phyloP scores from a whole-genome alignment of 164 flowering plant species.

The Chloranthus sessilifolius region DNA sequence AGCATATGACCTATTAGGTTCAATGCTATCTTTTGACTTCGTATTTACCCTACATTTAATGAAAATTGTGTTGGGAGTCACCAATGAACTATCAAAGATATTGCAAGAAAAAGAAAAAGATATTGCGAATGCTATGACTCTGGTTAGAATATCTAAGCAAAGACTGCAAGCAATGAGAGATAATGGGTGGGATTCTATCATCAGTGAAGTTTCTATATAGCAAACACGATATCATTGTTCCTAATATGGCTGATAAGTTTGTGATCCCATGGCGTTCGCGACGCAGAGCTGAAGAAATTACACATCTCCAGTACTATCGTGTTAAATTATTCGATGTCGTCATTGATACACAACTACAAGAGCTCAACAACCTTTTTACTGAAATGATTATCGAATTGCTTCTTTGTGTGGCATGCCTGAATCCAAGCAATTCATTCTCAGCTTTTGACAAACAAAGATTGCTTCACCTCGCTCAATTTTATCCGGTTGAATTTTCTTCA shows the following conservation, averaged over 20 bases:
- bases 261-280: not conserved
- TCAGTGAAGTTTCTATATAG: not conserved
- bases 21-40: not conserved
- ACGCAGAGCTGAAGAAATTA: not conserved
- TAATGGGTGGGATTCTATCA: slow-evolving; percentile 1
- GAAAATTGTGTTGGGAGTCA: not conserved
- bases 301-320: not conserved
- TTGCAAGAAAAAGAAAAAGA: not conserved
- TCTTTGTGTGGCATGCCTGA: too few species aligned
- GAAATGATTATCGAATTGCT: too few species aligned
- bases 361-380: too few species aligned
- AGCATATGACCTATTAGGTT: not conserved
- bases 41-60: not conserved
- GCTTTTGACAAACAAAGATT: not conserved
- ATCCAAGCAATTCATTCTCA: too few species aligned
- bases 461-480: not conserved
- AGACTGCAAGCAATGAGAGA: not conserved
- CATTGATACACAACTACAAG: not conserved
- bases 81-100: not conserved
- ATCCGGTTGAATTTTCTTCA: too few species aligned
- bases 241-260: not conserved
- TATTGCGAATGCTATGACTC: not conserved
- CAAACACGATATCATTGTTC: not conserved
- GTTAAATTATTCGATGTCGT: not conserved
- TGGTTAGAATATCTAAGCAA: not conserved